These are phyloP conservation scores for Pseudohalonectria lignicola DNA, from an alignment of 2,329 filamentous ascomycete species.

Conservation along the genomic window DNA sequence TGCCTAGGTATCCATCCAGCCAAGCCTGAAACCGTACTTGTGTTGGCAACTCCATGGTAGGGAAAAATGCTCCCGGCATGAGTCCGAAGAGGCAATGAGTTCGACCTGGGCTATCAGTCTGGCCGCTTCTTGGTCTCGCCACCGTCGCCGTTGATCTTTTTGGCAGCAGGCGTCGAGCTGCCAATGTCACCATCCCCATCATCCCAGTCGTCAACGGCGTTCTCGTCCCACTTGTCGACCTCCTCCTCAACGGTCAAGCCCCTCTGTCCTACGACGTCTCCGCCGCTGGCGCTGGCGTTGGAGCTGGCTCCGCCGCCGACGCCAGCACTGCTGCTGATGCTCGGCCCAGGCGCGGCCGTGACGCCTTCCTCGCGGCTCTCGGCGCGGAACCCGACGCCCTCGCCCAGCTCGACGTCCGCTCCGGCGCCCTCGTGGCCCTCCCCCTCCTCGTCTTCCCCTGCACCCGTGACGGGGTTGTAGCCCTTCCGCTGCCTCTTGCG, in stretches of 20 bases:
- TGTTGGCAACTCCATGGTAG: too few species aligned
- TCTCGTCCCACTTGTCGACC: conserved; percentile 91
- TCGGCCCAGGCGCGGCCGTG: conserved; percentile 17
- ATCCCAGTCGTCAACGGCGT: conserved; percentile 49
- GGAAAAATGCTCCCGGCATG: too few species aligned
- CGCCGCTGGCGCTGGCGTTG: conserved; percentile 40
- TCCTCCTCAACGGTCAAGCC: conserved; percentile 58
- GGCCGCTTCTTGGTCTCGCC: conserved; percentile 15
- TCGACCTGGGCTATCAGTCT: too few species aligned
- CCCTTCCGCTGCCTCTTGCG: conserved; percentile 64
- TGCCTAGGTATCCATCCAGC: too few species aligned
- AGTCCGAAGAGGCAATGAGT: too few species aligned
- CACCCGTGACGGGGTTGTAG: conserved; percentile 59
- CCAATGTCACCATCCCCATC: conserved; percentile 30
- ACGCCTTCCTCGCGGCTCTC: conserved; percentile 55
- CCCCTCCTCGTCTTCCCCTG: conserved; percentile 31
- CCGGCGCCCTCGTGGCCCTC: conserved; percentile 39
- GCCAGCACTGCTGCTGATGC: conserved; percentile 9
- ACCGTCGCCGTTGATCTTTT: conserved; percentile 5
- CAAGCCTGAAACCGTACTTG: too few species aligned
- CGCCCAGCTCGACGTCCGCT: conserved; percentile 78
- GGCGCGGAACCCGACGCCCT: conserved; percentile 27
- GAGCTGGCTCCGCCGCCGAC: conserved; percentile 31
- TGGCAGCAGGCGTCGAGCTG: conserved; percentile 2
- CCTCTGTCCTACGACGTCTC: conserved; percentile 12